Evolutionary conservation across 441 rosid genomes (phyloP).

Genomic region (Adansonia gregorii): DNA sequence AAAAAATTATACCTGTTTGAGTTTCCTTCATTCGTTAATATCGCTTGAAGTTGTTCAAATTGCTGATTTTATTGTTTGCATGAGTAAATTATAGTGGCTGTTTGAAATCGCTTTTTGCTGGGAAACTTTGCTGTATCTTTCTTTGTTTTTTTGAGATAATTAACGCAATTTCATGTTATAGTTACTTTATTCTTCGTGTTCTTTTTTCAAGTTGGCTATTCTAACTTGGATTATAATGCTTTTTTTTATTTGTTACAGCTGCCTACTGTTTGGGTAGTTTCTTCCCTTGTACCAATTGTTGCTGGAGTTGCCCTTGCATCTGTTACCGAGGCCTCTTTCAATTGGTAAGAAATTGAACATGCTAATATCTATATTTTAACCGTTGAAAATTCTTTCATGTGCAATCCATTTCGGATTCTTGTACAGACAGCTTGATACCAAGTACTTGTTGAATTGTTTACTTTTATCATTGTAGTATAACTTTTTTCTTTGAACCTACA

Average conservation of each 20-base stretch:
- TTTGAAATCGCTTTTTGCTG: not conserved
- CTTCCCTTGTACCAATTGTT: conserved; percentile 86
- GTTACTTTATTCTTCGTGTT: too few relatives aligned
- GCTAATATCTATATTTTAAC: not conserved
- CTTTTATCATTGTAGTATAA: not conserved
- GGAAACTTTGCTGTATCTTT: not conserved
- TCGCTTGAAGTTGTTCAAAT: not conserved
- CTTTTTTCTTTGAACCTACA: not conserved
- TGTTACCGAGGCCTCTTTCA: conserved; percentile 86
- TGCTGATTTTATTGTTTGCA: conserved; percentile 2
- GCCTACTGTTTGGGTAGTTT: conserved; percentile 86
- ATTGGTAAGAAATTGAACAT: conserved; percentile 59
- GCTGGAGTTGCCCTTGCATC: conserved; percentile 99
- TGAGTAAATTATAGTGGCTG: not conserved
- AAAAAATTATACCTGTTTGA: not conserved
- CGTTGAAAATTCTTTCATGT: not conserved
- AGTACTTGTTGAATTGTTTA: conserved; percentile 1
- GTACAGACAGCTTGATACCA: not conserved
- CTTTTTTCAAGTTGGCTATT: not conserved
- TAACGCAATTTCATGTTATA: too few relatives aligned
- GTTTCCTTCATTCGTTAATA: not conserved
- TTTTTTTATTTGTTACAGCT: conserved; percentile 50
- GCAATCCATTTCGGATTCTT: conserved; percentile 5
- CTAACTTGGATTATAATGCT: conserved; percentile 22
- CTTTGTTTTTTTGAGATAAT: too few relatives aligned